Evolutionary conservation across 768 basidiomycete genomes (phyloP).

Genomic region (Phaffia australis): DNA sequence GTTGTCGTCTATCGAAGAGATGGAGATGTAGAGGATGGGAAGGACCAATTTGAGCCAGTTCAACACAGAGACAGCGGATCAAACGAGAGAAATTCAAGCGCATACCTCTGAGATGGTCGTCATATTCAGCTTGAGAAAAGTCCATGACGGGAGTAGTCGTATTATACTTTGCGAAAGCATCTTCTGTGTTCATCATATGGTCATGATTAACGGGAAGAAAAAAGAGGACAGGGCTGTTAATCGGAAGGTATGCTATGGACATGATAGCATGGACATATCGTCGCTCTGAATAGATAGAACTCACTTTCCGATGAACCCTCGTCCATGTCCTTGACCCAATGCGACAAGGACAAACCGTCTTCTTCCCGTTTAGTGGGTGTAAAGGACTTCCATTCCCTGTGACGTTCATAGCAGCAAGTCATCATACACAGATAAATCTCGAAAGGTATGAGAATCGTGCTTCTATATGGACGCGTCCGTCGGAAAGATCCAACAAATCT

Average conservation of each 20-base stretch:
- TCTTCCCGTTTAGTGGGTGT: constrained; percentile 53
- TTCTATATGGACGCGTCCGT: background rate
- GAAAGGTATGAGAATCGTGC: background rate
- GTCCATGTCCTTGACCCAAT: constrained; percentile 59
- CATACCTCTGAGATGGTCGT: constrained; percentile 61
- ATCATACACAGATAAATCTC: background rate
- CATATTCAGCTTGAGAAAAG: constrained; percentile 75
- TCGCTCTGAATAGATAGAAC: background rate
- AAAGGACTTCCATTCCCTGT: constrained; percentile 67
- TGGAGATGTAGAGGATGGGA: constrained; percentile 5
- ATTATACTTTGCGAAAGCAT: constrained; percentile 75
- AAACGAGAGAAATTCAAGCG: background rate
- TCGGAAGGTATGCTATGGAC: background rate
- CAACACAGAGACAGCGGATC: background rate
- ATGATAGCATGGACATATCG: background rate
- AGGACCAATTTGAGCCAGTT: background rate
- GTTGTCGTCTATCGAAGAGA: constrained; percentile 49
- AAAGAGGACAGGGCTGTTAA: background rate
- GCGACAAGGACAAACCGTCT: constrained; percentile 51
- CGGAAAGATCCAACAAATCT: background rate
- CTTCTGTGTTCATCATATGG: constrained; percentile 35
- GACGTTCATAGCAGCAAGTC: too few species aligned
- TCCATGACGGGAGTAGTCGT: constrained; percentile 45
- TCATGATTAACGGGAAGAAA: background rate
- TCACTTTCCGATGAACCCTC: background rate